Evolutionary conservation across 139 green algal genomes (phyloP).

Genomic region (Closterium sp.): DNA sequence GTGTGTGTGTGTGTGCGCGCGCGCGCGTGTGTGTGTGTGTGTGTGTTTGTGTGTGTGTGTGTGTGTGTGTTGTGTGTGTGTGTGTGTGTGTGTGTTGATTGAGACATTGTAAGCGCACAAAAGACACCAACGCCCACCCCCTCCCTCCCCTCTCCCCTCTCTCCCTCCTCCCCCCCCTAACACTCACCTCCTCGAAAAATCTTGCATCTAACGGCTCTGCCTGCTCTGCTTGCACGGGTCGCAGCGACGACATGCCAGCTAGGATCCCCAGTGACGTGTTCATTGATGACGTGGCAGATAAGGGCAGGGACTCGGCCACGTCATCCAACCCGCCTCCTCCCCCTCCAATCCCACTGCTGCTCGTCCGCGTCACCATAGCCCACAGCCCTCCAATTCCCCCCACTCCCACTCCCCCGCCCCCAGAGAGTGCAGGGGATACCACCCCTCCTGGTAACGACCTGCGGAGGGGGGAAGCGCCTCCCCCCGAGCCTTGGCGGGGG

Average conservation of each 20-base stretch:
- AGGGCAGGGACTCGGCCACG: background rate
- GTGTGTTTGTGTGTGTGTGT: no score
- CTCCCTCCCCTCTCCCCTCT: no score
- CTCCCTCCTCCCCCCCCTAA: background rate
- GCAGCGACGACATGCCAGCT: background rate
- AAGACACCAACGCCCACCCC: background rate
- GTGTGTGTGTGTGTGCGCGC: no score
- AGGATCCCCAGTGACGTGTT: background rate
- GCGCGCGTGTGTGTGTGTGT: no score
- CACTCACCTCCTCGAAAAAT: background rate
- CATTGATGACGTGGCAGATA: background rate
- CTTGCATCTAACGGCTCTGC: background rate
- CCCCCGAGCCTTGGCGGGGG: background rate
- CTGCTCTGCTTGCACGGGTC: background rate
- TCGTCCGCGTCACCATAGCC: background rate
- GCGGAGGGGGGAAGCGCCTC: background rate
- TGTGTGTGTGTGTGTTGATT: no score
- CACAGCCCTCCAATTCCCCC: background rate
- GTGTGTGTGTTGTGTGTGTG: no score
- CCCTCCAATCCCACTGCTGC: background rate
- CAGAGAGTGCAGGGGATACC: background rate
- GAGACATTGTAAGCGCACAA: no score
- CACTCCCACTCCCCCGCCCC: no score
- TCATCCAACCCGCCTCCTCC: background rate
- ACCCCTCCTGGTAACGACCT: background rate